A percentile compares a stretch with the other conserved stretches of the same genome.
phyloP scores from a whole-genome alignment of 345 rosid species.

The Aethionema arabicum region DNA sequence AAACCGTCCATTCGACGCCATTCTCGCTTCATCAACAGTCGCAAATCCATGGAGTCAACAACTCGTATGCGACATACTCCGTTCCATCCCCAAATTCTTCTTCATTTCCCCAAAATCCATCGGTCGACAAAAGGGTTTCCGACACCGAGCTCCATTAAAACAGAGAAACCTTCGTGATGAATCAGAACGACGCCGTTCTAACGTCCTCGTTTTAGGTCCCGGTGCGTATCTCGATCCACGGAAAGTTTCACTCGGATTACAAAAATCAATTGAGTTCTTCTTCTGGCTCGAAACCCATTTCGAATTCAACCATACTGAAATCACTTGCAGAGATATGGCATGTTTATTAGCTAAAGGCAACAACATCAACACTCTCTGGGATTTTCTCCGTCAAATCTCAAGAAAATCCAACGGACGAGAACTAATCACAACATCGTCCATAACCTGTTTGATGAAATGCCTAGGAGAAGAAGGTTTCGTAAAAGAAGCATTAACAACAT shows the following conservation, averaged over 20 bases:
- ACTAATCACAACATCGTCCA: constrained; percentile 44
- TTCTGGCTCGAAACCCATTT: constrained; percentile 53
- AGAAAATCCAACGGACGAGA: constrained; percentile 38
- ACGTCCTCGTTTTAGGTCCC: constrained; percentile 59
- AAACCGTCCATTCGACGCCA: constrained; percentile 58
- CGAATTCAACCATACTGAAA: constrained; percentile 55
- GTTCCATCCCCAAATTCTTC: constrained; percentile 67
- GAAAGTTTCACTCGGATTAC: constrained; percentile 50
- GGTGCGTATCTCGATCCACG: constrained; percentile 70
- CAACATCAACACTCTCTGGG: constrained; percentile 56
- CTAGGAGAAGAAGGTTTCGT: constrained; percentile 88
- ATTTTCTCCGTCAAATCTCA: constrained; percentile 59
- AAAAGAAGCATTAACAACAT: constrained; percentile 59
- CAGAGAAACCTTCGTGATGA: constrained; percentile 61
- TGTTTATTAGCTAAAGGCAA: constrained; percentile 65
- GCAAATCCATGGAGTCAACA: constrained; percentile 41
- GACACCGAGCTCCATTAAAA: constrained; percentile 71
- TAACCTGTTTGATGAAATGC: constrained; percentile 93
- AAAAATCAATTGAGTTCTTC: constrained; percentile 69
- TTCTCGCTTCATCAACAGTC: constrained; percentile 47
- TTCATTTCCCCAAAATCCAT: constrained; percentile 73
- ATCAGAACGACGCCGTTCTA: constrained; percentile 33
- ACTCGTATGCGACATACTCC: constrained; percentile 57
- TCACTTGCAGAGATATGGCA: constrained; percentile 76
- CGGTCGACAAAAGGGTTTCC: constrained; percentile 67